phyloP scores from a whole-genome alignment of 202 grass and related monocot species.

The Saccharum hybrid region DNA sequence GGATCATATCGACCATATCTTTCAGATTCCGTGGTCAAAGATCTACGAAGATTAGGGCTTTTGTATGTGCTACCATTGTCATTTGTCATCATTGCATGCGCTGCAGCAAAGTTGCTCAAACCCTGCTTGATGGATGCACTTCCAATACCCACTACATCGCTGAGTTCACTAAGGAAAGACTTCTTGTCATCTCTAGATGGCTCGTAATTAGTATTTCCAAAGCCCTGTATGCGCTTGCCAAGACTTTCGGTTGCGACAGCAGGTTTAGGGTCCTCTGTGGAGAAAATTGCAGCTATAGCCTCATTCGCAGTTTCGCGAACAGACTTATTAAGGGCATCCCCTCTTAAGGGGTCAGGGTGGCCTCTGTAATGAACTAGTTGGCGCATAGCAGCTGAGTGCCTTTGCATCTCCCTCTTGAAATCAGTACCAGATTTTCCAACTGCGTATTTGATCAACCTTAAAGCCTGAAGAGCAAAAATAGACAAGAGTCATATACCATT shows the following conservation, averaged over 20 bases:
- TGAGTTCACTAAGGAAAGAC: constrained; percentile 83
- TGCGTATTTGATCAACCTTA: constrained; percentile 93
- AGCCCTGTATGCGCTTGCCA: constrained; percentile 94
- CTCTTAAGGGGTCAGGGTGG: constrained; percentile 84
- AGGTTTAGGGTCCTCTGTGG: constrained; percentile 77
- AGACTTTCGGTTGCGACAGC: constrained; percentile 62
- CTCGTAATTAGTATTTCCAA: constrained; percentile 93
- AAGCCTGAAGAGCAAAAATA: constrained; percentile 56
- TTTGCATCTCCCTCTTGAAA: constrained; percentile 96
- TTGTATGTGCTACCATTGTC: constrained; percentile 78
- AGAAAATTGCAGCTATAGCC: constrained; percentile 83
- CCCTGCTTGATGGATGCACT: constrained; percentile 93
- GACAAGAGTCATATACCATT: constrained; percentile 22
- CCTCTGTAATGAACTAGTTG: constrained; percentile 91
- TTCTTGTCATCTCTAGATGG: constrained; percentile 77
- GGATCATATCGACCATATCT: constrained; percentile 71
- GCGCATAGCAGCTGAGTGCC: constrained; percentile 76
- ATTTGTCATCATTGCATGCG: constrained; percentile 76
- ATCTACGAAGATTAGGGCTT: constrained; percentile 77
- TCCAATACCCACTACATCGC: constrained; percentile 84
- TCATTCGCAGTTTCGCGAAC: constrained; percentile 93
- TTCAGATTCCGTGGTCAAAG: constrained; percentile 83
- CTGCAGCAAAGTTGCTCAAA: constrained; percentile 79
- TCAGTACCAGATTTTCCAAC: constrained; percentile 94
- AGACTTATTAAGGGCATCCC: constrained; percentile 84